Conservation (phyloP, 2,329 filamentous ascomycete genomes). For the Ophiostoma triangulosporum region DNA sequence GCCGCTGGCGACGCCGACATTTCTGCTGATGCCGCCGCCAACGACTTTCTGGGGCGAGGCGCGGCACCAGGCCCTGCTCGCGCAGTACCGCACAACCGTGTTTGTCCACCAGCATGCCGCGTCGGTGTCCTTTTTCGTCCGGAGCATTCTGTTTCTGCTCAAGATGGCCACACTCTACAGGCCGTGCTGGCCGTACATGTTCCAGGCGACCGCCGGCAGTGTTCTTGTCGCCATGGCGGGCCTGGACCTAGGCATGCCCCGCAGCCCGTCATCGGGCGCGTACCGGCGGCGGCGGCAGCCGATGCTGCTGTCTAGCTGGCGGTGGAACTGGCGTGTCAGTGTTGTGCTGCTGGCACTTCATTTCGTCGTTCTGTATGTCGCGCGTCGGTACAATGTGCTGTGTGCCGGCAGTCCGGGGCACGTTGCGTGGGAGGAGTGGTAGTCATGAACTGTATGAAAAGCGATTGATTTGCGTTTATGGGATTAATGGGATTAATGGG, state of each 20-base stretch:
- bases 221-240: slow-evolving; percentile 56
- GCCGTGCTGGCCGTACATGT: slow-evolving; percentile 59
- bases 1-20: slow-evolving; percentile 16
- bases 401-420: slow-evolving; percentile 9
- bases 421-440: slow-evolving; percentile 14
- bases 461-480: not conserved
- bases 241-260: slow-evolving; percentile 43
- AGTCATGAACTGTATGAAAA: not conserved
- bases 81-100: slow-evolving; percentile 23
- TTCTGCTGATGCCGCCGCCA: slow-evolving; percentile 37
- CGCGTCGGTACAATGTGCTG: slow-evolving; percentile 10
- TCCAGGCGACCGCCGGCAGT: slow-evolving; percentile 50
- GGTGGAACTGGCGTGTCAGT: slow-evolving; percentile 23
- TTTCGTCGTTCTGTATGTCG: slow-evolving; percentile 20
- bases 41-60: slow-evolving; percentile 22
- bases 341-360: slow-evolving; percentile 23
- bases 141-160: slow-evolving; percentile 48
- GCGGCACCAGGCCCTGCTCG: slow-evolving; percentile 23
- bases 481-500: too few relatives aligned
- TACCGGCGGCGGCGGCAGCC: not conserved
- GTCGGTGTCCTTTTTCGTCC: slow-evolving; percentile 27
- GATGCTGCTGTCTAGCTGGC: slow-evolving; percentile 10
- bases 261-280: not conserved
- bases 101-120: slow-evolving; percentile 20
- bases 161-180: slow-evolving; percentile 54